Evolutionary conservation across 139 green algal genomes (phyloP), one percentile per base, ranked within the genome.

Genomic region (Chlamydomonas urium): DNA sequence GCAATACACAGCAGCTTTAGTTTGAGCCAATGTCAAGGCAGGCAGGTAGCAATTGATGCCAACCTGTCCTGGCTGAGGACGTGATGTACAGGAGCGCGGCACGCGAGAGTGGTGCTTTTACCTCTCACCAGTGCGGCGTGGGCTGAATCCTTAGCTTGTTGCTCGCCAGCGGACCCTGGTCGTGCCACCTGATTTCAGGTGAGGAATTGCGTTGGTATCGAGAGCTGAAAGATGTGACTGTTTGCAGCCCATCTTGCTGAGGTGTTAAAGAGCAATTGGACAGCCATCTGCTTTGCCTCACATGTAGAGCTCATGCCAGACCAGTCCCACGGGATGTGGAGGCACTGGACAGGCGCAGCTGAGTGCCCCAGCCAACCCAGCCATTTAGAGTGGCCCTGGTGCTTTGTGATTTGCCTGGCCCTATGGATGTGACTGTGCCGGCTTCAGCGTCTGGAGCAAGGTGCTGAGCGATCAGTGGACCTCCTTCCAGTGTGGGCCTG

Each of bases 291-390:
- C 24, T 34, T 63, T 14, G 53, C 53, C 53, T 63, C 29, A 63
- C 53, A 63, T 63, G 53, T 63, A 63, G 24, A 63, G 53, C 26
- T 63, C 53, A 63, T 63, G 53, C 53, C 53, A 63, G 24, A 63
- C 53, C n/a, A n/a, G n/a, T n/a, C n/a, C n/a, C n/a, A n/a, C n/a
- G n/a, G n/a, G n/a, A n/a, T n/a, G n/a, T n/a, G n/a, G n/a, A n/a
- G n/a, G n/a, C n/a, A n/a, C n/a, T n/a, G n/a, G n/a, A n/a, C n/a
- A n/a, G n/a, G n/a, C n/a, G n/a, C n/a, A n/a, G n/a, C n/a, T n/a
- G n/a, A n/a, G n/a, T n/a, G n/a, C n/a, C n/a, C n/a, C n/a, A n/a
- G n/a, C n/a, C n/a, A n/a, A n/a, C n/a, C n/a, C n/a, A n/a, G n/a
- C n/a, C n/a, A n/a, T n/a, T n/a, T n/a, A n/a, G n/a, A n/a, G n/a